phyloP scores from a whole-genome alignment of 2,329 filamentous ascomycete species.

The Sclerotinia sclerotiorum region DNA sequence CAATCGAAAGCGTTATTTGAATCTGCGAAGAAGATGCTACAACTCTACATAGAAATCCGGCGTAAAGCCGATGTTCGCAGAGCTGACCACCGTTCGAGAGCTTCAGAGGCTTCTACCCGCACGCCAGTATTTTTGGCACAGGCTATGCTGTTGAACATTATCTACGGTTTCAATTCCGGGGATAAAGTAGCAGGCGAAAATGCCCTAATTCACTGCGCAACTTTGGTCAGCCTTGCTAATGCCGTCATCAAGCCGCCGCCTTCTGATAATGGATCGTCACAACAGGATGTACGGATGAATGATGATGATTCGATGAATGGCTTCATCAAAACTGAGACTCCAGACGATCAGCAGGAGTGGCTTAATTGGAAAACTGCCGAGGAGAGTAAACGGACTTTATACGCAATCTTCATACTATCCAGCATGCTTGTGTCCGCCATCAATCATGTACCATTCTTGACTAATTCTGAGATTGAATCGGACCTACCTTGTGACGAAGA shows the following conservation, averaged over 20 bases:
- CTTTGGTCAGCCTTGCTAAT: conserved; percentile 85
- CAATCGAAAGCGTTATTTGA: conserved; percentile 86
- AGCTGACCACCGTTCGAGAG: conserved; percentile 54
- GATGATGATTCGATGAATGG: conserved; percentile 55
- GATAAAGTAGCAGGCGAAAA: conserved; percentile 90
- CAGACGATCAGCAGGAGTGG: conserved; percentile 73
- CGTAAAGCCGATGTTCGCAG: conserved; percentile 78
- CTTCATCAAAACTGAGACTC: conserved; percentile 47
- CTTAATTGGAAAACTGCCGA: conserved; percentile 83
- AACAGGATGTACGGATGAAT: conserved; percentile 47
- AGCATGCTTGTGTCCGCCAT: conserved; percentile 90
- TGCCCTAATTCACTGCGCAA: conserved; percentile 86
- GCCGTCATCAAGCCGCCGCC: conserved; percentile 63
- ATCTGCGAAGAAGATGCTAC: conserved; percentile 92
- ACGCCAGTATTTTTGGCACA: conserved; percentile 95
- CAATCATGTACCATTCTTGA: conserved; percentile 85
- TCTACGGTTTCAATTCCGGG: conserved; percentile 92
- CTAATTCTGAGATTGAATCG: conserved; percentile 88
- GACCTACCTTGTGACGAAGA: conserved; percentile 93
- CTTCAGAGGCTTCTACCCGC: conserved; percentile 62
- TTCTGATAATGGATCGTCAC: conserved; percentile 31
- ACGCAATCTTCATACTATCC: conserved; percentile 85
- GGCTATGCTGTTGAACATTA: conserved; percentile 93
- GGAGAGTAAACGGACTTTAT: conserved; percentile 90
- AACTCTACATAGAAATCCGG: conserved; percentile 86